Conservation (phyloP, 1,284 basidiomycete genomes). For the Trichosporon asahii region DNA sequence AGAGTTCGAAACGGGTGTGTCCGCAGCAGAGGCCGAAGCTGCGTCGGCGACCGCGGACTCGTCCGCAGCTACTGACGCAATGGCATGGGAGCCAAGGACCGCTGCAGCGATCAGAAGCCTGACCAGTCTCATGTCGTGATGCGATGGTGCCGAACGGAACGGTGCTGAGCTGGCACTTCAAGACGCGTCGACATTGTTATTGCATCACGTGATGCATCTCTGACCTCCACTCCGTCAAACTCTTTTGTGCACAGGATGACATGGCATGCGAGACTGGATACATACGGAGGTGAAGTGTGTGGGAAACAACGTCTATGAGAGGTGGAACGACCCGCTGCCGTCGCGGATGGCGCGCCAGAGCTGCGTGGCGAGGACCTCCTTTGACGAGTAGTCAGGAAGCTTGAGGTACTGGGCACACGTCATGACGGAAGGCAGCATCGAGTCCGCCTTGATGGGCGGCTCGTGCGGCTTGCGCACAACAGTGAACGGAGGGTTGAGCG, state of each 20-base stretch:
- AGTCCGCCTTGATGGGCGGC: constrained; percentile 80
- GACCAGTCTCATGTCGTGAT: background rate
- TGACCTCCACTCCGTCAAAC: background rate
- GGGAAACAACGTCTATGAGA: constrained; percentile 61
- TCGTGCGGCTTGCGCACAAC: constrained; percentile 97
- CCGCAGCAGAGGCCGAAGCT: background rate
- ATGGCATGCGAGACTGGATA: constrained; percentile 8
- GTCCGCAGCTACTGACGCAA: background rate
- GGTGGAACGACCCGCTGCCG: constrained; percentile 90
- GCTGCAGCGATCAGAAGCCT: constrained; percentile 4
- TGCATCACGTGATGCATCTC: background rate
- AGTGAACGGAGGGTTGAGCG: constrained; percentile 88
- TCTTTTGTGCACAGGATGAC: background rate
- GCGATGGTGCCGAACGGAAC: background rate
- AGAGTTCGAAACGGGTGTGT: constrained; percentile 43
- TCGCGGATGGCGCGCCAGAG: constrained; percentile 77
- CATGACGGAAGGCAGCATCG: constrained; percentile 62
- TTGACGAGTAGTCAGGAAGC: constrained; percentile 85
- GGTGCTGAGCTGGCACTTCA: constrained; percentile 1
- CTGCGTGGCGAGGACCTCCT: constrained; percentile 74
- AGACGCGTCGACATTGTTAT: constrained; percentile 4
- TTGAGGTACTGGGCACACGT: constrained; percentile 65
- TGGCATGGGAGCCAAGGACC: background rate
- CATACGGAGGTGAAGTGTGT: background rate
- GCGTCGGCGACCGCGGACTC: background rate